phyloP scores from a whole-genome alignment of 1,284 basidiomycete species.

The Coniophora puteana region DNA sequence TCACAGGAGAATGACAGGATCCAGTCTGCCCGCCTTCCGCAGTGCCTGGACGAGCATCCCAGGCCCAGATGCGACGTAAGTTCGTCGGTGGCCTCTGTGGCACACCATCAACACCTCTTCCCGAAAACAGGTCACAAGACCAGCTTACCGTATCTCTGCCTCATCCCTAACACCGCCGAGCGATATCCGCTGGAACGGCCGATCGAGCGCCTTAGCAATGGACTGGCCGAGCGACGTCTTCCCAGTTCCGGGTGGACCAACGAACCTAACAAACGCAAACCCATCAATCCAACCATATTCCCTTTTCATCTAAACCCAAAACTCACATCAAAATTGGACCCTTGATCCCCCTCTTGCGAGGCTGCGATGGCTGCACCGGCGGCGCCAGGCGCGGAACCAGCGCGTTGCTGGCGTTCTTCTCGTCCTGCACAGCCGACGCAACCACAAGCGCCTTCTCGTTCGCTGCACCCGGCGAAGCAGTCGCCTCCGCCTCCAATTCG shows the following conservation, averaged over 20 bases:
- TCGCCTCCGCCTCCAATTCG: too few relatives aligned
- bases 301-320: neutral
- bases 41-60: constrained; percentile 87
- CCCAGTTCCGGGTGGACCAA: constrained; percentile 81
- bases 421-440: constrained; percentile 13
- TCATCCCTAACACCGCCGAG: constrained; percentile 90
- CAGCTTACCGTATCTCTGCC: constrained; percentile 69
- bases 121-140: neutral
- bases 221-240: constrained; percentile 87
- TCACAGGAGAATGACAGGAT: constrained; percentile 78
- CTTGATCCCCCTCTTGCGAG: constrained; percentile 45
- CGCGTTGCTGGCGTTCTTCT: constrained; percentile 14
- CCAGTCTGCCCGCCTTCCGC: constrained; percentile 78
- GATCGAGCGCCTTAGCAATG: constrained; percentile 75
- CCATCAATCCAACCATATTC: neutral
- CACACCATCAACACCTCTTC: constrained; percentile 5
- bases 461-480: constrained; percentile 3
- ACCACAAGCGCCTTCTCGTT: constrained; percentile 6
- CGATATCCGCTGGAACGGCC: constrained; percentile 92
- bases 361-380: constrained; percentile 8
- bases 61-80: constrained; percentile 87
- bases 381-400: constrained; percentile 15
- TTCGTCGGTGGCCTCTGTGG: constrained; percentile 73
- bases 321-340: constrained; percentile 81
- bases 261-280: constrained; percentile 46